These are phyloP conservation scores for Apium graveolens DNA, from an alignment of 129 eudicot genomes.

Conservation along the genomic window DNA sequence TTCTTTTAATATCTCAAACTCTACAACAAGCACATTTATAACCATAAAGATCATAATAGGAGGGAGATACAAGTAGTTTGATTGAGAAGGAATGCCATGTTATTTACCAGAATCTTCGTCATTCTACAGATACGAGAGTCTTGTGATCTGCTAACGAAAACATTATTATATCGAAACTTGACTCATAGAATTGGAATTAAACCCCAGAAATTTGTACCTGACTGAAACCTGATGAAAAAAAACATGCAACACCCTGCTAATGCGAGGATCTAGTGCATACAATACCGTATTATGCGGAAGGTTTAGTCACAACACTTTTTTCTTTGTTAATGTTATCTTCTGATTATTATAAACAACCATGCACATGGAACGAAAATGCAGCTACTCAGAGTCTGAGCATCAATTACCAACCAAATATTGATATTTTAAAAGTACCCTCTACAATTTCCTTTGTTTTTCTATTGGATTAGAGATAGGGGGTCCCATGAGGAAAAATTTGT, in stretches of 20 bases:
- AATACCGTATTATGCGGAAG: conserved; percentile 27
- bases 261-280: not conserved
- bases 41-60: not conserved
- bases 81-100: not conserved
- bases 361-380: conserved; percentile 43
- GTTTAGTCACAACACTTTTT: conserved; percentile 20
- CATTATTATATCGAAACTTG: not conserved
- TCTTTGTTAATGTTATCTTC: not conserved
- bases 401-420: conserved; percentile 23
- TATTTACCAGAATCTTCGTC: not conserved
- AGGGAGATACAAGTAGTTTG: not conserved
- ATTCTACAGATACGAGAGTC: not conserved
- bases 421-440: not conserved
- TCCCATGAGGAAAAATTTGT: not conserved
- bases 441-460: conserved; percentile 21
- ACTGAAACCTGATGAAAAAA: not conserved
- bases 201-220: not conserved
- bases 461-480: conserved; percentile 18
- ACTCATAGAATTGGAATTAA: no score
- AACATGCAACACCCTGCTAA: not conserved
- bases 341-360: conserved; percentile 16
- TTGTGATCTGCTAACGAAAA: not conserved
- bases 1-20: not conserved
- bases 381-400: conserved; percentile 17
- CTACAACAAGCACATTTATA: not conserved